Conservation (phyloP, 306 rosid genomes). For the Trifolium repens region DNA sequence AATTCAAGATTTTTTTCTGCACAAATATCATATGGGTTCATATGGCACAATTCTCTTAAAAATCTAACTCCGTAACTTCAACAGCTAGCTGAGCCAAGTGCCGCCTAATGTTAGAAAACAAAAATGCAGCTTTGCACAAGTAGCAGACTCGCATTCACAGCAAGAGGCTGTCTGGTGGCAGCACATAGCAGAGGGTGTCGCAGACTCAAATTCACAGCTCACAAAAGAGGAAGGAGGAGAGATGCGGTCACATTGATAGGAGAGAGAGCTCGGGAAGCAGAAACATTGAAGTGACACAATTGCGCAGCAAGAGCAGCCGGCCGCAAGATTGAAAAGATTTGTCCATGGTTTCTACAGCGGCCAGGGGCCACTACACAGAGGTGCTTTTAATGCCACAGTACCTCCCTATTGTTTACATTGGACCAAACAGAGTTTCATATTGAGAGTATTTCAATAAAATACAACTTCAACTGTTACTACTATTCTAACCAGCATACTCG, state of each 20-base stretch:
- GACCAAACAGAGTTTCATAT: slow-evolving; percentile 7
- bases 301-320: too few relatives aligned
- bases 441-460: not conserved
- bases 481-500: slow-evolving; percentile 1
- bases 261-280: not conserved
- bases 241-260: too few relatives aligned
- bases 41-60: too few relatives aligned
- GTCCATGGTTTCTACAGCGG: not conserved
- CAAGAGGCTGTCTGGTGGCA: not conserved
- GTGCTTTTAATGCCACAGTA: not conserved
- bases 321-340: not conserved
- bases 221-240: too few relatives aligned
- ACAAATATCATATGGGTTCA: not conserved
- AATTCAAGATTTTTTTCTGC: not conserved
- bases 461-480: not conserved
- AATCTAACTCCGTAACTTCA: not conserved
- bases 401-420: not conserved
- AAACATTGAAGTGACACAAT: not conserved
- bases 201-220: not conserved
- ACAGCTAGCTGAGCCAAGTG: not conserved
- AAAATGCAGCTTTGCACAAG: not conserved
- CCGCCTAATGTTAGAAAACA: not conserved
- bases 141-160: not conserved
- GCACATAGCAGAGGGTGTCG: not conserved
- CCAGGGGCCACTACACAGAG: not conserved